Evolutionary conservation across 179 eudicot genomes (phyloP).

Genomic region (Silene vulgaris): DNA sequence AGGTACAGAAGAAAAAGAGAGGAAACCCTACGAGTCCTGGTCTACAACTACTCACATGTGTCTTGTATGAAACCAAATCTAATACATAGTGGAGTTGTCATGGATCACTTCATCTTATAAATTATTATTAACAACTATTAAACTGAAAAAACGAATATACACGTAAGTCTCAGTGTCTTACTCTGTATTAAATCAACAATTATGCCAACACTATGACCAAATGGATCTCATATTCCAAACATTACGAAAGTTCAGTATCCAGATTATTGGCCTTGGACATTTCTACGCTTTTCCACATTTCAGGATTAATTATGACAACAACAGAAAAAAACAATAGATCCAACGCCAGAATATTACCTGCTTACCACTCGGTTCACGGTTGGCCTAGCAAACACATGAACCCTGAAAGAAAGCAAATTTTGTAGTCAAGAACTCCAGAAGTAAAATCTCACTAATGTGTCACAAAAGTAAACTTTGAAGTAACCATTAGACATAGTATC

Average conservation of each 20-base stretch:
- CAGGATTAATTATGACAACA: not conserved
- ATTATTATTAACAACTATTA: no score
- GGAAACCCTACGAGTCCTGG: no score
- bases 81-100: no score
- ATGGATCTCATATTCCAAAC: not conserved
- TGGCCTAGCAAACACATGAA: slow-evolving; percentile 80
- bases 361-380: slow-evolving; percentile 77
- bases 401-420: slow-evolving; percentile 45
- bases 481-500: not conserved
- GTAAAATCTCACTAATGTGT: slow-evolving; percentile 10
- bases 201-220: slow-evolving; percentile 1
- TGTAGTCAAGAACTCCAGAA: not conserved
- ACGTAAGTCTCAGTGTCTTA: no score
- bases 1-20: no score
- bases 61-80: no score
- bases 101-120: no score
- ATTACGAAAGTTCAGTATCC: not conserved
- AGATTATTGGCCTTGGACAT: not conserved
- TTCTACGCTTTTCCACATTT: not conserved
- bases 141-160: no score
- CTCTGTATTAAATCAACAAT: not conserved
- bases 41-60: no score
- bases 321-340: not conserved
- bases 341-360: slow-evolving; percentile 46
- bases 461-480: not conserved